A percentile compares a stretch with the other conserved stretches of the same genome.
phyloP scores from a whole-genome alignment of 805 yeast genomes.

The Pichia nanzhaoensis region DNA sequence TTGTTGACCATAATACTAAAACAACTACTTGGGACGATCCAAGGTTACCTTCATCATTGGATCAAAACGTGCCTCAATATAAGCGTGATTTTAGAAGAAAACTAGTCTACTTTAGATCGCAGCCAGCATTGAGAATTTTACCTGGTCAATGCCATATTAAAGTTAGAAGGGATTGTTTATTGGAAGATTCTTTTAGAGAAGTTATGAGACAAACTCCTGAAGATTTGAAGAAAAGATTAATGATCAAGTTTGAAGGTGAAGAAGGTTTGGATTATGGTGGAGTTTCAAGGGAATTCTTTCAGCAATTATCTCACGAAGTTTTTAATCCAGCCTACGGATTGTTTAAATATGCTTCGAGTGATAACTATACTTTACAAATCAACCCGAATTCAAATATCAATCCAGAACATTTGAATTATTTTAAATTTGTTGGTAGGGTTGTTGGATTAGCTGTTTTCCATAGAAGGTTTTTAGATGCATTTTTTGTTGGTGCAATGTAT shows the following conservation, averaged over 20 bases:
- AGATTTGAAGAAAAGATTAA: constrained; percentile 92
- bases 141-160: constrained; percentile 99
- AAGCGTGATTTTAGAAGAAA: constrained; percentile 98
- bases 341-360: constrained; percentile 96
- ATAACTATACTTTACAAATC: constrained; percentile 94
- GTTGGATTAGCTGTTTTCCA: constrained; percentile 98
- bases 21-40: constrained; percentile 99
- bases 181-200: constrained; percentile 97
- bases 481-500: constrained; percentile 96
- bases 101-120: constrained; percentile 94
- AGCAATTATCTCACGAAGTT: constrained; percentile 95
- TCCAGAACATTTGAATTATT: constrained; percentile 96
- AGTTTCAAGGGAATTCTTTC: constrained; percentile 96
- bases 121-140: constrained; percentile 91
- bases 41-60: constrained; percentile 91
- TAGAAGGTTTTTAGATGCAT: constrained; percentile 94
- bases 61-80: constrained; percentile 98
- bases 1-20: constrained; percentile 98
- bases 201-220: constrained; percentile 98
- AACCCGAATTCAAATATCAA: constrained; percentile 95
- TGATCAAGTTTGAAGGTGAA: constrained; percentile 98
- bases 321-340: constrained; percentile 96
- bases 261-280: constrained; percentile 99
- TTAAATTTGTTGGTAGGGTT: constrained; percentile 96
- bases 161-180: constrained; percentile 92